phyloP scores from a whole-genome alignment of 2,329 filamentous ascomycete genomes.

The Colletotrichum viniferum region DNA sequence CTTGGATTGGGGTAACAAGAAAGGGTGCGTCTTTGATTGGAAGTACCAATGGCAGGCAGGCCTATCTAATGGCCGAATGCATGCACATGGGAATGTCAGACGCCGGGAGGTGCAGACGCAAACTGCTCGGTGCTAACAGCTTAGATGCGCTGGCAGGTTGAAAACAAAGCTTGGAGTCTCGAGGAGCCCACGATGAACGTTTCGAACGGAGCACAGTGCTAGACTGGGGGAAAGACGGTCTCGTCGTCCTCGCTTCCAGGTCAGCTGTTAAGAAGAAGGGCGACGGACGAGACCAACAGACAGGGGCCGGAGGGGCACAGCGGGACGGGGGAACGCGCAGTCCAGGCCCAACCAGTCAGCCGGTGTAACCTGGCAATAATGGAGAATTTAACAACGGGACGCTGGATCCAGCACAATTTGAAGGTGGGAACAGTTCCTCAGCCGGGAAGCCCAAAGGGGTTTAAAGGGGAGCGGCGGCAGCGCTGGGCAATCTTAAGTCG shows the following conservation, averaged over 20 bases:
- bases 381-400: slow-evolving; percentile 8
- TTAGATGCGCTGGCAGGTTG: neutral
- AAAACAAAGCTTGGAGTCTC: neutral
- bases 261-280: neutral
- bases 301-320: neutral
- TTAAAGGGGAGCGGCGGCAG: neutral
- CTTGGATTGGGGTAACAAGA: neutral
- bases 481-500: neutral
- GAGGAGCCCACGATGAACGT: neutral
- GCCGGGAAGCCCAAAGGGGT: neutral
- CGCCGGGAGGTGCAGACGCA: slow-evolving; percentile 13
- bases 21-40: neutral
- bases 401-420: slow-evolving; percentile 3
- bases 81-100: neutral
- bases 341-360: slow-evolving; percentile 13
- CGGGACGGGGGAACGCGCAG: neutral
- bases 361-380: slow-evolving; percentile 10
- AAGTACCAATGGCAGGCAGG: neutral
- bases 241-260: neutral
- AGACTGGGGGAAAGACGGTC: neutral
- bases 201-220: neutral
- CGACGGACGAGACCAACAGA: neutral
- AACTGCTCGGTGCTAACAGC: neutral
- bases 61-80: neutral
- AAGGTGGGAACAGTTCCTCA: neutral